Conservation (phyloP, 371 early-diverging fungal species). For the Apophysomyces trapeziformis region DNA sequence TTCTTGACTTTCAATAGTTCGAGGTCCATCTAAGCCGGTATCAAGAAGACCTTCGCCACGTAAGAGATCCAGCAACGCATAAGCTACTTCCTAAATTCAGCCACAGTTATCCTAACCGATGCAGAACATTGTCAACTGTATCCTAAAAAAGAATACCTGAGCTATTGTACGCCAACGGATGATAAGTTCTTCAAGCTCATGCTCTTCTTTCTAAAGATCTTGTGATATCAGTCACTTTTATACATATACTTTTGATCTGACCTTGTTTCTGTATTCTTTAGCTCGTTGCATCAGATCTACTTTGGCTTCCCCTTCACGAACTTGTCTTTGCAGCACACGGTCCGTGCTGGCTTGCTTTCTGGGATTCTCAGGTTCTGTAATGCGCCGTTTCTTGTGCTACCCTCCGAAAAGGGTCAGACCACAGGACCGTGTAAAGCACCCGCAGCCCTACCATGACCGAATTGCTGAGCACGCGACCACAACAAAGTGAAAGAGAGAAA, state of each 20-base stretch:
- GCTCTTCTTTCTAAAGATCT: slow-evolving; percentile 13
- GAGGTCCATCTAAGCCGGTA: no score
- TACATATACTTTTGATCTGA: neutral
- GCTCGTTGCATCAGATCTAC: slow-evolving; percentile 3
- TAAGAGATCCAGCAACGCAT: neutral
- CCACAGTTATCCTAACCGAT: no score
- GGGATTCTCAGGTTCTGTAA: neutral
- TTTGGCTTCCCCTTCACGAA: slow-evolving; percentile 11
- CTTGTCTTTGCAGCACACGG: neutral
- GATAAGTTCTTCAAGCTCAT: slow-evolving; percentile 15
- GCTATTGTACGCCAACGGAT: slow-evolving; percentile 20
- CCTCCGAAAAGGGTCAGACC: neutral
- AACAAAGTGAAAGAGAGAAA: neutral
- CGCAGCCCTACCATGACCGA: neutral
- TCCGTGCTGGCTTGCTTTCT: neutral
- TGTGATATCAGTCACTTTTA: neutral
- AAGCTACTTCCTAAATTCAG: neutral
- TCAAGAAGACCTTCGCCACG: neutral
- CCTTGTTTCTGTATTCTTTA: slow-evolving; percentile 17
- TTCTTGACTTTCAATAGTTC: slow-evolving; percentile 3
- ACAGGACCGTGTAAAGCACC: neutral
- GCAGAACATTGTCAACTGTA: no score
- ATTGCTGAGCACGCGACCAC: neutral
- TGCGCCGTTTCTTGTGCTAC: slow-evolving; percentile 1
- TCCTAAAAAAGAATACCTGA: slow-evolving; percentile 16